phyloP scores from a whole-genome alignment of 2,329 filamentous ascomycete species.

The Trichoderma atroviride region DNA sequence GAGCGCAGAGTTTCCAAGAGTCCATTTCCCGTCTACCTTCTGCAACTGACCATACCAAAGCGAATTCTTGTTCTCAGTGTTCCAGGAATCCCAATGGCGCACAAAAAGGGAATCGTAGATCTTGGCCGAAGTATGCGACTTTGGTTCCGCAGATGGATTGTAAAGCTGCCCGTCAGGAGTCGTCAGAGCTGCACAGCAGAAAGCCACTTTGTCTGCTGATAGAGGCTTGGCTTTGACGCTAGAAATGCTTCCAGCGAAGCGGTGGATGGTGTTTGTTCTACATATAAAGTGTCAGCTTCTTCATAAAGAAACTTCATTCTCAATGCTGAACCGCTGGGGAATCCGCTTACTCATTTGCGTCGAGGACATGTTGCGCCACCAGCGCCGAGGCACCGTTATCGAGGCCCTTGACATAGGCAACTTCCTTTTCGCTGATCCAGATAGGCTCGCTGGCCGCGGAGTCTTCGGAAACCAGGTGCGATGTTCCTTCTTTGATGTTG shows the following conservation, averaged over 20 bases:
- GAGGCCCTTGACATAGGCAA: conserved; percentile 55
- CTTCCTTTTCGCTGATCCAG: conserved; percentile 73
- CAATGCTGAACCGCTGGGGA: too few species aligned
- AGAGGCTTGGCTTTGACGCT: conserved; percentile 62
- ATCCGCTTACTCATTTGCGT: conserved; percentile 45
- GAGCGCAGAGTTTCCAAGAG: conserved; percentile 50
- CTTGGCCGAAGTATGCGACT: conserved; percentile 64
- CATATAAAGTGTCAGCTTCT: conserved; percentile 30
- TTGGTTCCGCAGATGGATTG: conserved; percentile 63
- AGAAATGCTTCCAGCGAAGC: conserved; percentile 56
- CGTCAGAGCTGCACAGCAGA: conserved; percentile 65
- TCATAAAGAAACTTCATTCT: not conserved
- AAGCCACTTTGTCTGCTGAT: conserved; percentile 52
- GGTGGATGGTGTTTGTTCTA: conserved; percentile 26
- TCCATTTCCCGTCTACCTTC: conserved; percentile 46
- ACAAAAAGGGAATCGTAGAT: conserved; percentile 77
- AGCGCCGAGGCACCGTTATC: conserved; percentile 54
- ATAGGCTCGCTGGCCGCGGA: conserved; percentile 67
- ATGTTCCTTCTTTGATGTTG: conserved; percentile 67
- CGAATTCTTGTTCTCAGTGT: conserved; percentile 67
- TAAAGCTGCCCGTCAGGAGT: conserved; percentile 70
- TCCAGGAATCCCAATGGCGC: conserved; percentile 81
- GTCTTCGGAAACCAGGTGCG: conserved; percentile 67
- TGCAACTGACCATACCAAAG: conserved; percentile 72
- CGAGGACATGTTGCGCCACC: conserved; percentile 43